Evolutionary conservation across 441 rosid genomes (phyloP).

Genomic region (Erysimum cheiri): DNA sequence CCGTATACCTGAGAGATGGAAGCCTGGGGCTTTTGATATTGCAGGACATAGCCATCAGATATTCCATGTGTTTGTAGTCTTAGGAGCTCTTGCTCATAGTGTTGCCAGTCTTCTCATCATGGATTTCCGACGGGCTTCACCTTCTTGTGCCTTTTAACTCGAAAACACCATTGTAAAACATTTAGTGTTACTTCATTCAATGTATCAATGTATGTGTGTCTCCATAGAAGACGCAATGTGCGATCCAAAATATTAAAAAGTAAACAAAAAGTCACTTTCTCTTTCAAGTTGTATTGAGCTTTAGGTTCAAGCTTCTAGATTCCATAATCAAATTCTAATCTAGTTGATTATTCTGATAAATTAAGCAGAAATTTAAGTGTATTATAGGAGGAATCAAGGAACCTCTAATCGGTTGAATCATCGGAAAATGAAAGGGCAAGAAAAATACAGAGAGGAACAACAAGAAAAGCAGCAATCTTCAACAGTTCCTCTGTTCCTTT

Average conservation of each 20-base stretch:
- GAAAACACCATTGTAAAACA: conserved; percentile 24
- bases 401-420: conserved; percentile 42
- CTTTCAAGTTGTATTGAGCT: conserved; percentile 7
- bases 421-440: conserved; percentile 52
- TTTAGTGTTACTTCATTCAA: conserved; percentile 31
- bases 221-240: conserved; percentile 30
- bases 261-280: conserved; percentile 2
- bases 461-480: conserved; percentile 64
- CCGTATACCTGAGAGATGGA: conserved; percentile 90
- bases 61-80: conserved; percentile 88
- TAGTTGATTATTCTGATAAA: background rate
- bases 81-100: conserved; percentile 83
- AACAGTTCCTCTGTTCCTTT: conserved; percentile 67
- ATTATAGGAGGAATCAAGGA: background rate
- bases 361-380: conserved; percentile 3
- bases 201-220: conserved; percentile 31
- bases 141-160: conserved; percentile 49
- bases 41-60: conserved; percentile 96
- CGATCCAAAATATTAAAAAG: conserved; percentile 14
- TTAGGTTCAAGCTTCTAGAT: background rate
- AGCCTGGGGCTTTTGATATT: conserved; percentile 87
- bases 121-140: conserved; percentile 75
- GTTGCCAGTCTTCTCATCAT: conserved; percentile 74
- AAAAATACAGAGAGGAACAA: conserved; percentile 70
- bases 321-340: background rate